These are phyloP conservation scores for Neurospora discreta DNA, from an alignment of 495 filamentous ascomycete species.

Conservation along the genomic window DNA sequence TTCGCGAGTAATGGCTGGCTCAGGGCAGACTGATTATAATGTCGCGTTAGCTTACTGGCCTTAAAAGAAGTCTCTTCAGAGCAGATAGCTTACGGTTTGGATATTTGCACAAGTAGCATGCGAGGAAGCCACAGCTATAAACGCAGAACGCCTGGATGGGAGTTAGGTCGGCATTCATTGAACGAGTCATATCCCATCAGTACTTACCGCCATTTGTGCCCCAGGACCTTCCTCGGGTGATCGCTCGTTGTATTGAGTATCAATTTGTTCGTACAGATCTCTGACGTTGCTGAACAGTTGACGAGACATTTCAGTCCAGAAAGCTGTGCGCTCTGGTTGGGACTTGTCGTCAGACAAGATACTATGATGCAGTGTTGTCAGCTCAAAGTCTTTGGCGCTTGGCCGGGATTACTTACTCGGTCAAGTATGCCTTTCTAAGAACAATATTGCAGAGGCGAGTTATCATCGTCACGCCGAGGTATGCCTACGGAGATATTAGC, in stretches of 20 bases:
- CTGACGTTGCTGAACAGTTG: conserved; percentile 38
- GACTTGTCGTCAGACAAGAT: conserved; percentile 30
- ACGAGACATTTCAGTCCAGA: conserved; percentile 33
- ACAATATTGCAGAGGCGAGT: conserved; percentile 41
- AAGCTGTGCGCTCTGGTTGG: conserved; percentile 20
- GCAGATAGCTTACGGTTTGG: conserved; percentile 24
- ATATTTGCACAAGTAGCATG: conserved; percentile 36
- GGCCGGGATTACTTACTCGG: conserved; percentile 24
- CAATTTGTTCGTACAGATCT: conserved; percentile 34
- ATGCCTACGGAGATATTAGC: conserved; percentile 22
- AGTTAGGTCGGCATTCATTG: conserved; percentile 2
- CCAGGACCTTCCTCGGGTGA: conserved; percentile 32
- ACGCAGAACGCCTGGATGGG: conserved; percentile 32
- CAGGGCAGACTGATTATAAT: conserved; percentile 22
- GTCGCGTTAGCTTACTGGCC: not conserved
- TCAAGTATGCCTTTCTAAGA: conserved; percentile 35
- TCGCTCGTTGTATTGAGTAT: conserved; percentile 31
- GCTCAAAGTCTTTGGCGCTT: not conserved
- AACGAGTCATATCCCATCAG: not conserved
- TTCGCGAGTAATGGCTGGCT: conserved; percentile 21
- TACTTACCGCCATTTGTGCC: conserved; percentile 39
- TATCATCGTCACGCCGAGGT: conserved; percentile 38
- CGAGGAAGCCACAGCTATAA: conserved; percentile 39
- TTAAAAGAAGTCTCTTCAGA: not conserved
- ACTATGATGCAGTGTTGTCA: conserved; percentile 10